These are phyloP conservation scores for Aspergillus unguis DNA, from an alignment of 2,329 filamentous ascomycete genomes.

Conservation along the genomic window DNA sequence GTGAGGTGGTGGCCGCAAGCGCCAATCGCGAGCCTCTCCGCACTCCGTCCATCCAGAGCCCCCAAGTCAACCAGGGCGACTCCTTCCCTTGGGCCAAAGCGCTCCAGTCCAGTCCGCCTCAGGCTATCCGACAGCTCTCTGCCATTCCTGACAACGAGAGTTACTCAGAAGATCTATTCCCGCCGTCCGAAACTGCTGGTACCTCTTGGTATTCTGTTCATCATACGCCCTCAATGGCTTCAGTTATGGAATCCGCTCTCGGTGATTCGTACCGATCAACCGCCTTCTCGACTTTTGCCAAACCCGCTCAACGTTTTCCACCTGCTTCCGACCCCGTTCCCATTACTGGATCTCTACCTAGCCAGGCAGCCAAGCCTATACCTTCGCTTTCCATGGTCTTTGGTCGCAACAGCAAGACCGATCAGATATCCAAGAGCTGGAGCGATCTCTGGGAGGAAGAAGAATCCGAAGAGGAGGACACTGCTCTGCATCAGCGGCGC, in stretches of 20 bases:
- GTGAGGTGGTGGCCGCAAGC: conserved; percentile 69
- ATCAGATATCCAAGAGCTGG: conserved; percentile 95
- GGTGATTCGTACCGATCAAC: conserved; percentile 77
- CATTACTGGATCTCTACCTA: conserved; percentile 74
- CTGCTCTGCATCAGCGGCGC: conserved; percentile 57
- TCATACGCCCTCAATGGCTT: conserved; percentile 75
- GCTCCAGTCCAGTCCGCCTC: conserved; percentile 70
- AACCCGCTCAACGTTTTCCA: conserved; percentile 43
- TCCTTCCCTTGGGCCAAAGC: conserved; percentile 96
- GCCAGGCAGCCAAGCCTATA: conserved; percentile 57
- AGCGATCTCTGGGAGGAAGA: conserved; percentile 97
- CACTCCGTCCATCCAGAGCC: conserved; percentile 90
- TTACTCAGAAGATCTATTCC: conserved; percentile 82
- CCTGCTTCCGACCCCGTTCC: conserved; percentile 62
- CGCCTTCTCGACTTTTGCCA: conserved; percentile 42
- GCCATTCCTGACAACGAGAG: conserved; percentile 75
- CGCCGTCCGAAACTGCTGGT: conserved; percentile 64
- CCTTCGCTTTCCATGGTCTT: conserved; percentile 75
- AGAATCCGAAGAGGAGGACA: conserved; percentile 57
- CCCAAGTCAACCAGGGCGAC: conserved; percentile 68
- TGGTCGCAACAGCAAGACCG: conserved; percentile 66
- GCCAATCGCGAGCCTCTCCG: conserved; percentile 93
- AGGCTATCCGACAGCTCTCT: conserved; percentile 76
- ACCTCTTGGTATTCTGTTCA: conserved; percentile 74
- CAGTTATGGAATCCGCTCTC: conserved; percentile 77